Percentiles rank a stretch among this genome's conserved stretches.
Evolutionary conservation across 148 eudicot species (phyloP).

Genomic region (Gaultheria prostrata): DNA sequence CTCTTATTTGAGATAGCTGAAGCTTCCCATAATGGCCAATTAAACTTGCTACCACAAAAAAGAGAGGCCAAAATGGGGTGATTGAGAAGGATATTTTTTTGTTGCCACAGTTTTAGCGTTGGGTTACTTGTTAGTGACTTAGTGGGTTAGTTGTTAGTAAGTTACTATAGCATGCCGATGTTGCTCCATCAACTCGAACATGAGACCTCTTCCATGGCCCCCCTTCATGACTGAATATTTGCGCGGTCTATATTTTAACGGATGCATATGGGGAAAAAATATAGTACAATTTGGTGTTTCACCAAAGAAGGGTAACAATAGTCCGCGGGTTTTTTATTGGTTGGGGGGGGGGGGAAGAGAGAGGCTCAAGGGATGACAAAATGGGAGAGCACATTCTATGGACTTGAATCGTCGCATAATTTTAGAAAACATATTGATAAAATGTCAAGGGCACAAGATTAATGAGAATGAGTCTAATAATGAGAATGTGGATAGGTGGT

Average conservation of each 20-base stretch:
- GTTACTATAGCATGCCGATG: too few species aligned
- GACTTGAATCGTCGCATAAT: neutral
- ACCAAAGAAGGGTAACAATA: neutral
- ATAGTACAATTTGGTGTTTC: neutral
- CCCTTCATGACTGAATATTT: too few species aligned
- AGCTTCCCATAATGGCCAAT: neutral
- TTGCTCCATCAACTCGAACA: too few species aligned
- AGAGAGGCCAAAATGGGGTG: neutral
- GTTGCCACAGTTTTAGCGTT: too few species aligned
- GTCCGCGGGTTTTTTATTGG: neutral
- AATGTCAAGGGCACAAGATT: neutral
- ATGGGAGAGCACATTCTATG: neutral
- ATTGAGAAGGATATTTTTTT: neutral
- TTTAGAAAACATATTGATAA: neutral
- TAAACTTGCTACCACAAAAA: neutral
- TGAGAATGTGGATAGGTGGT: neutral
- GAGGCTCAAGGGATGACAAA: neutral
- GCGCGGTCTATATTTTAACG: neutral
- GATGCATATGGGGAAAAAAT: neutral
- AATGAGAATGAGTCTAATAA: neutral
- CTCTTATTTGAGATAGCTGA: neutral
- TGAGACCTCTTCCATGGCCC: too few species aligned
- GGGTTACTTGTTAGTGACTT: too few species aligned
- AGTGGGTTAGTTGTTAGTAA: too few species aligned
- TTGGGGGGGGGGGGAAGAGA: neutral